Evolutionary conservation across 164 flowering plant genomes (phyloP).

Genomic region (Litsea cubeba): DNA sequence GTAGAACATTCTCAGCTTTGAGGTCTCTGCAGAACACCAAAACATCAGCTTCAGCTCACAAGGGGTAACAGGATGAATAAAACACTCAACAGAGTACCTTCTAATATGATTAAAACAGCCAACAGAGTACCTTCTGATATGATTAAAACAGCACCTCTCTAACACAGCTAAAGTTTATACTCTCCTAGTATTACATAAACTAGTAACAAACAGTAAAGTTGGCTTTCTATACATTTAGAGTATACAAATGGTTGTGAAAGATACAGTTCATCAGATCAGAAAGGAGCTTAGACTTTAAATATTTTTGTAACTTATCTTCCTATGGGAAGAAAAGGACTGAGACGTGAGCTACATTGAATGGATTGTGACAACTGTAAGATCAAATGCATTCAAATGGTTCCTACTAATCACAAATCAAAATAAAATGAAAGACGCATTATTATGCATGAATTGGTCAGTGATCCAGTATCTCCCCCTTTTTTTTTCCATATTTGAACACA

Average conservation of each 20-base stretch:
- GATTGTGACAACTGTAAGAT: neutral
- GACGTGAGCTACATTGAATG: neutral
- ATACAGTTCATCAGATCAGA: too few species aligned
- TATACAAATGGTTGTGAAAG: too few species aligned
- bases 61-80: neutral
- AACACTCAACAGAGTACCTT: neutral
- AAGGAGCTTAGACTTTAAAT: too few species aligned
- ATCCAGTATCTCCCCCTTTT: too few species aligned
- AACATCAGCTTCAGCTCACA: neutral
- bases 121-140: neutral
- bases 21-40: slow-evolving; percentile 54
- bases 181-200: too few species aligned
- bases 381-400: neutral
- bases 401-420: neutral
- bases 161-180: too few species aligned
- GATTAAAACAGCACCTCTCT: neutral
- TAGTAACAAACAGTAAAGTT: too few species aligned
- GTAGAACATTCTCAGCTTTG: slow-evolving; percentile 91
- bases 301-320: neutral
- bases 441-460: neutral
- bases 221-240: too few species aligned
- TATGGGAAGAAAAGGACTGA: neutral
- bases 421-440: neutral
- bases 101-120: neutral
- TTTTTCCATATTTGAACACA: too few species aligned